Conservation (phyloP, 2,329 filamentous ascomycete species). For the Pseudocercospora musae region DNA sequence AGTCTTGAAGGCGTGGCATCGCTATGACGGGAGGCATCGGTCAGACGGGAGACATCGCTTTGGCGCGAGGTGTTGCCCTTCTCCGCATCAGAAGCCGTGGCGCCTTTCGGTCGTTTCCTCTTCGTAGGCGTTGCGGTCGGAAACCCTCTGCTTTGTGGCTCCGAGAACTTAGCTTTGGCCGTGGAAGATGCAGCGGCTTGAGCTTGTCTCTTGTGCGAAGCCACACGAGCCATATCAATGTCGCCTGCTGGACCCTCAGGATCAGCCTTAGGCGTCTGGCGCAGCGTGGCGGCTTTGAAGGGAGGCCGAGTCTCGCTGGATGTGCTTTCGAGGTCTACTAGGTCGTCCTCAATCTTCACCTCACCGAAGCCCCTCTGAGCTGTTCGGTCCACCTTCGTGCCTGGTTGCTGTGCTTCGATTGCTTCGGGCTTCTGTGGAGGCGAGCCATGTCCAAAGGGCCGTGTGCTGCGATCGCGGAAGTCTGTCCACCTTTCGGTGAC, state of each 20-base stretch:
- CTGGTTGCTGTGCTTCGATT: neutral
- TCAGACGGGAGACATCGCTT: neutral
- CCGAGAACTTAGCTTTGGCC: neutral
- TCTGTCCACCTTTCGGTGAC: neutral
- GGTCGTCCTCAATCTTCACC: neutral
- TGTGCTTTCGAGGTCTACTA: neutral
- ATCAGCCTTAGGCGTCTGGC: neutral
- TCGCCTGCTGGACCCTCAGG: neutral
- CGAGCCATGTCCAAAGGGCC: neutral
- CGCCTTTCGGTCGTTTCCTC: neutral
- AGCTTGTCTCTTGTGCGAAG: neutral
- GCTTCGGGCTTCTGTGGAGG: neutral
- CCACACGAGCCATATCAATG: neutral
- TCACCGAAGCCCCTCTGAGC: neutral
- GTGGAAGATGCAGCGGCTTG: neutral
- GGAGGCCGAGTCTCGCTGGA: neutral
- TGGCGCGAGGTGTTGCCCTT: neutral
- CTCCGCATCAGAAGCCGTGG: neutral
- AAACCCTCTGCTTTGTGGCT: neutral
- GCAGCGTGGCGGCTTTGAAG: neutral
- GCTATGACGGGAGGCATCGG: no score
- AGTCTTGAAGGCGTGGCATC: neutral
- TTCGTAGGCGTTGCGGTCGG: neutral
- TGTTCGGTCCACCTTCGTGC: neutral
- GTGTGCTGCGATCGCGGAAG: neutral